Percentiles rank a stretch among this genome's conserved stretches.
Conservation (phyloP, 176 grass and related monocot species). For the Guadua angustifolia region DNA sequence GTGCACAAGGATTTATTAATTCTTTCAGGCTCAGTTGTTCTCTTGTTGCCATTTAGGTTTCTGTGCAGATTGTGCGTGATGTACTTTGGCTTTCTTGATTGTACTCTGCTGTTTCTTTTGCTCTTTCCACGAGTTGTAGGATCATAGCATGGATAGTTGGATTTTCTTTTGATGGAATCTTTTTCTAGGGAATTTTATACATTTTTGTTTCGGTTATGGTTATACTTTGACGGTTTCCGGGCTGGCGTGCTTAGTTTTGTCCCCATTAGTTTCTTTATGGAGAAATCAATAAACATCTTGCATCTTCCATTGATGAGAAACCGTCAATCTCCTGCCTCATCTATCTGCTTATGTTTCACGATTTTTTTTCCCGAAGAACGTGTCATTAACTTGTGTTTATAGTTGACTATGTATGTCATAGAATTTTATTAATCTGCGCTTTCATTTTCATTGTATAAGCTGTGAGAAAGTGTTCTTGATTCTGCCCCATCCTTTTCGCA, state of each 20-base stretch:
- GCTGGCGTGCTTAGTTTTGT: background rate
- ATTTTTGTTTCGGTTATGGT: background rate
- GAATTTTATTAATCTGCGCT: background rate
- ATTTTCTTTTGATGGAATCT: background rate
- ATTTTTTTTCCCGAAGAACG: background rate
- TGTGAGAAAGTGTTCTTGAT: background rate
- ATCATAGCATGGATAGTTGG: background rate
- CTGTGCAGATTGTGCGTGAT: too few species aligned
- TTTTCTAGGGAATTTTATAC: background rate
- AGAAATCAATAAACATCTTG: background rate
- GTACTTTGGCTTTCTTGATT: too few species aligned
- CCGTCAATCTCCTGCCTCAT: background rate
- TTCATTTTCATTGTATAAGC: slow-evolving; percentile 1
- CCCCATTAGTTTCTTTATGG: background rate
- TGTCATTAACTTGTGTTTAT: background rate
- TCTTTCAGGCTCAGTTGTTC: too few species aligned
- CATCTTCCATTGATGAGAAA: background rate
- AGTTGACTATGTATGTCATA: background rate
- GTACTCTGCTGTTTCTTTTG: background rate
- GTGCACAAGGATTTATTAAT: too few species aligned
- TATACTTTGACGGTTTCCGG: background rate
- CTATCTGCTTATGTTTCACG: background rate
- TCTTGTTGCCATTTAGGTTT: too few species aligned
- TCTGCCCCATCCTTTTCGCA: background rate
- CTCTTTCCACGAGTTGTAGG: background rate